Base-by-base conservation (phyloP, 768 basidiomycete genomes). In the Boletus bicolor region DNA sequence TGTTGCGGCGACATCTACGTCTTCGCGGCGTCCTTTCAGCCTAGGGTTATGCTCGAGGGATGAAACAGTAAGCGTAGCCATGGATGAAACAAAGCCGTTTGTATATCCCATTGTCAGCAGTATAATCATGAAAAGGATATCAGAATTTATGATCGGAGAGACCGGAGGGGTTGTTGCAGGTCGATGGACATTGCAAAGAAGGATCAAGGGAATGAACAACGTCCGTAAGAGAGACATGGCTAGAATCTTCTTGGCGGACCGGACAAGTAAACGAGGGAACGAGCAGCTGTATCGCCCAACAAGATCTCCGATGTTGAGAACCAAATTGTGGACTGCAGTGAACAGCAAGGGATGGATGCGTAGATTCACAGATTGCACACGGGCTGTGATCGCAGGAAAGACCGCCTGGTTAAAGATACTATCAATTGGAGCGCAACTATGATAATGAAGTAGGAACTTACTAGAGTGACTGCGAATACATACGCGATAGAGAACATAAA, bases 1-100 rank as follows among this genome's bases (percentile, higher is more conserved):
- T 0, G 87, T 89, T 8, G 92, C 93, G 4, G 91, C 91, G 11
- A 89, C 78, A 63, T 95, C 93, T 26, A 93, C 87, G 64, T 94
- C 89, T 55, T 89, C 86, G 49, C 77, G 76, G 44, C 81, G 75
- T 6, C 86, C 85, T 61, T 82, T 79, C 48, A 95, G 72, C 39
- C 79, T 76, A 12, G 84, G 84, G 65, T 95, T 95, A 63, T 93
- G 87, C 58, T 86, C 82, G 3, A 91, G 72, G 3, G 91, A 93
- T 1, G 93, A 82, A 7, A 87, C 90, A 32, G 87, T 76, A 75
- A 96, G 93, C 82, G 92, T 84, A 66, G 85, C 85, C 54, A 89
- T 60, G 58, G 86, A 37, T 26, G 37, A 7, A 11, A 38, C 48
- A 28, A 28, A 49, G 26, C 37, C 37, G 7, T 90, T 93, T 9